Base-by-base conservation (phyloP, 2,329 filamentous ascomycete species). In the Fusarium burgessii region DNA sequence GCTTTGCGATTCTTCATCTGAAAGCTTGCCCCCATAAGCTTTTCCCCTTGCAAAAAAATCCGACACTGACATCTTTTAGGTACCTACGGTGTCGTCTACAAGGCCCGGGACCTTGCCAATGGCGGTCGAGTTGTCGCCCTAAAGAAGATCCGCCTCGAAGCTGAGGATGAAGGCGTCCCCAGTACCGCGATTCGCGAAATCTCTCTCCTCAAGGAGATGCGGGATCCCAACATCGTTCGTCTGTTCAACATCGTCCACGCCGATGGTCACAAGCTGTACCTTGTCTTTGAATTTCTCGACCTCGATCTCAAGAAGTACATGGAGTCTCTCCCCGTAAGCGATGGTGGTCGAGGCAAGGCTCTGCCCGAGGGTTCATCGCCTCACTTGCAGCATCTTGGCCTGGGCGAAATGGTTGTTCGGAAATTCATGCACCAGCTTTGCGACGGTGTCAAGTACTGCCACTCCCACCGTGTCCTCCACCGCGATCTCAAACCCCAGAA, bases 221-320 rank as follows among this genome's bases (percentile, higher is more conserved):
- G 92, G 79, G 92, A 97, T 80, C 91, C 92, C 68, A 97, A 95
- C 82, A 96, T 97, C 77, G 93, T 97, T 66, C 90, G 90, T 71
- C 89, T 97, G 45, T 83, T 95, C 78, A 97, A 97, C 84, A 97
- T 97, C 73, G 94, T 97, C 56, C 94, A 97, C 81, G 93, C 94
- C 78, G 95, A 97, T 80, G 94, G 94, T 61, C 93, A 97, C 84
- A 97, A 97, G 84, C 89, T 97, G 54, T 97, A 97, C 82, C 91
- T 97, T 50, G 94, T 97, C 74, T 93, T 95, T 72, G 94, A 97
- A 80, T 97, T 93, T 82, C 91, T 97, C 74, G 94, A 97, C 78
- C 87, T 95, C 62, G 94, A 97, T 77, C 85, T 97, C 75, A 97
- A 97, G 85, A 97, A 97, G 82, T 97, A 97, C 82, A 97, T 97